Evolutionary conservation across 2,329 filamentous ascomycete species (phyloP), one percentile per base, ranked within the genome.

Genomic region (Ophiobolus disseminans): DNA sequence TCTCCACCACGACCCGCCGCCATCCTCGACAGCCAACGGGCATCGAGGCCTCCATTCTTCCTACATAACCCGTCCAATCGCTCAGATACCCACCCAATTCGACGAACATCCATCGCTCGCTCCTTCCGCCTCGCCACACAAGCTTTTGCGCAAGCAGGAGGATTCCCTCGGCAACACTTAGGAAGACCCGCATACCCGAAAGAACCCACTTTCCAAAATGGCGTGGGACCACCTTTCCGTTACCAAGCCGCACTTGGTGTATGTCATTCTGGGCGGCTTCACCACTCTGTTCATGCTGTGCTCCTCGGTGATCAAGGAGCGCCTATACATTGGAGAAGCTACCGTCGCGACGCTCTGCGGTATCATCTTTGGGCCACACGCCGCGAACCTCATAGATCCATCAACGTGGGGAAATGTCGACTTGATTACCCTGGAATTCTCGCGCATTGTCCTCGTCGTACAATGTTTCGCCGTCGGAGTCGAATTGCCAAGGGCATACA

Each of bases 281-380:
- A 99, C 94, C 62, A 91, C 89, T 52, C 80, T 99, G 65, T 99
- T 99, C 79, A 99, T 99, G 94, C 81, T 99, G 51, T 96, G 91
- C 75, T 99, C 94, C 51, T 91, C 95, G 45, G 86, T 97, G 69
- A 96, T 99, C 78, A 99, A 99, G 80, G 94, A 99, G 81, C 89
- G 90, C 73, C 83, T 97, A 69, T 99, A 99, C 78, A 99, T 99
- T 73, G 94, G 94, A 70, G 94, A 99, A 82, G 94, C 94, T 40
- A 97, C 94, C 1, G 90, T 99, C 35, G 91, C 91, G 40, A 95
- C 91, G 2, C 76, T 96, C 39, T 91, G 89, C 68, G 91, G 91
- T 57, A 87, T 96, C 72, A 91, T 94, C 63, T 95, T 96, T 65
- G 91, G 91, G 0, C 91, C 91, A 13, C 86, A 91, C 77, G 90